phyloP scores from a whole-genome alignment of 768 basidiomycete species.

The Glaciozyma martinii region DNA sequence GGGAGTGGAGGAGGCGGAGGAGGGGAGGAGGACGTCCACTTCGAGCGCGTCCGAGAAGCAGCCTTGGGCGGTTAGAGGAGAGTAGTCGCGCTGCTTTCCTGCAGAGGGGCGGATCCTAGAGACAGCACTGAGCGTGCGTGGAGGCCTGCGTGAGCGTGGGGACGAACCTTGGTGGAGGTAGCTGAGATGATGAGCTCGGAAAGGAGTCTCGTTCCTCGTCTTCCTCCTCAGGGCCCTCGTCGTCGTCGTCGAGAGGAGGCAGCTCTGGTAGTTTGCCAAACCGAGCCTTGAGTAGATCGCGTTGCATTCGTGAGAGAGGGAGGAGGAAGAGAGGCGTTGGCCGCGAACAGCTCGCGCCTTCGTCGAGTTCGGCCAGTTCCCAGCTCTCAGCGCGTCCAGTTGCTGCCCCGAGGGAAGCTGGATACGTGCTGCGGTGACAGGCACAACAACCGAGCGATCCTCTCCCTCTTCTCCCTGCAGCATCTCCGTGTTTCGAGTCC shows the following conservation, averaged over 20 bases:
- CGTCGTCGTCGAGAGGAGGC: slow-evolving; percentile 39
- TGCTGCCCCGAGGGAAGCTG: too few species aligned
- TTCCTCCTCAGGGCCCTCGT: slow-evolving; percentile 40
- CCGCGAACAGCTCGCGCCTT: too few species aligned
- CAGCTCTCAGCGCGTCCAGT: too few species aligned
- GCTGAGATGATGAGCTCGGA: neutral
- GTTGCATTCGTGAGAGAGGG: slow-evolving; percentile 48
- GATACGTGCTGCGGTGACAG: too few species aligned
- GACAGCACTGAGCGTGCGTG: slow-evolving; percentile 25
- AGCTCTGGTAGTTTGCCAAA: slow-evolving; percentile 62
- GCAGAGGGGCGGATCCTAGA: slow-evolving; percentile 37
- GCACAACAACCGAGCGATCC: too few species aligned
- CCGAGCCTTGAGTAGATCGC: slow-evolving; percentile 66
- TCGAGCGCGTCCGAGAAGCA: slow-evolving; percentile 75
- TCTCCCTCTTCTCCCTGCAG: too few species aligned
- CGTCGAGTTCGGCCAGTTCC: too few species aligned
- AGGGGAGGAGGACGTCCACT: slow-evolving; percentile 48
- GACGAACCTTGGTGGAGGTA: neutral
- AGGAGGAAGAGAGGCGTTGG: too few species aligned
- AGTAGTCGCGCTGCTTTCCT: slow-evolving; percentile 41
- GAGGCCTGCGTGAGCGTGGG: slow-evolving; percentile 16
- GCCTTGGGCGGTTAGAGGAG: slow-evolving; percentile 65
- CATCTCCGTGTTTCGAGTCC: too few species aligned
- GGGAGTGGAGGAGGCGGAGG: slow-evolving; percentile 15
- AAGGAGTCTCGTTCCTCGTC: slow-evolving; percentile 53